Conservation (phyloP, 2,329 filamentous ascomycete species). For the Sodiomyces alkalinus region DNA sequence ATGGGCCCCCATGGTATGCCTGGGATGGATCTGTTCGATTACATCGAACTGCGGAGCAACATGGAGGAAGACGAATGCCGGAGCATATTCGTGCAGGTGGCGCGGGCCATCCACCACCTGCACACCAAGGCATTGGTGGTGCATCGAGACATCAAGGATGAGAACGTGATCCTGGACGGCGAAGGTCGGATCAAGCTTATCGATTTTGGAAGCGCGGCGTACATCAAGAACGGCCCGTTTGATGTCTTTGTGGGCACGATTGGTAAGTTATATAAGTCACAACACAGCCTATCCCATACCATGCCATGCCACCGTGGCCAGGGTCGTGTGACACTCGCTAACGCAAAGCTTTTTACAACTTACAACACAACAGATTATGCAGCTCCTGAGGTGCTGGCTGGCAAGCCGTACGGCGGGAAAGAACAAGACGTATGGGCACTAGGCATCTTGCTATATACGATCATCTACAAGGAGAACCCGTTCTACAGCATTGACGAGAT, state of each 20-base stretch:
- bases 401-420: slow-evolving; percentile 82
- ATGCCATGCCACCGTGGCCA: not conserved
- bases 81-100: slow-evolving; percentile 91
- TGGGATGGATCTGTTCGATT: slow-evolving; percentile 97
- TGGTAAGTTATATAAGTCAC: too few species aligned
- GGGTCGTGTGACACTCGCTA: not conserved
- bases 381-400: slow-evolving; percentile 91
- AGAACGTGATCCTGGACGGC: slow-evolving; percentile 92
- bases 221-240: slow-evolving; percentile 96
- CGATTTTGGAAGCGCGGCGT: slow-evolving; percentile 94
- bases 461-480: slow-evolving; percentile 98
- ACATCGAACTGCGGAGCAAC: slow-evolving; percentile 88
- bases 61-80: slow-evolving; percentile 93
- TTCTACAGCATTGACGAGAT: slow-evolving; percentile 99
- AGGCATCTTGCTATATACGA: slow-evolving; percentile 92
- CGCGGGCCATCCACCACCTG: slow-evolving; percentile 75
- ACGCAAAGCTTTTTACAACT: too few species aligned
- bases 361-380: slow-evolving; percentile 60
- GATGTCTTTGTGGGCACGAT: slow-evolving; percentile 98
- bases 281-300: not conserved
- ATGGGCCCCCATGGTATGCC: slow-evolving; percentile 92
- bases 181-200: slow-evolving; percentile 94
- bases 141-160: slow-evolving; percentile 96
- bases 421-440: slow-evolving; percentile 98
- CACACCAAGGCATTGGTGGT: slow-evolving; percentile 86